Conservation (phyloP, 2,329 filamentous ascomycete genomes). For the Tolypocladium cylindrosporum region DNA sequence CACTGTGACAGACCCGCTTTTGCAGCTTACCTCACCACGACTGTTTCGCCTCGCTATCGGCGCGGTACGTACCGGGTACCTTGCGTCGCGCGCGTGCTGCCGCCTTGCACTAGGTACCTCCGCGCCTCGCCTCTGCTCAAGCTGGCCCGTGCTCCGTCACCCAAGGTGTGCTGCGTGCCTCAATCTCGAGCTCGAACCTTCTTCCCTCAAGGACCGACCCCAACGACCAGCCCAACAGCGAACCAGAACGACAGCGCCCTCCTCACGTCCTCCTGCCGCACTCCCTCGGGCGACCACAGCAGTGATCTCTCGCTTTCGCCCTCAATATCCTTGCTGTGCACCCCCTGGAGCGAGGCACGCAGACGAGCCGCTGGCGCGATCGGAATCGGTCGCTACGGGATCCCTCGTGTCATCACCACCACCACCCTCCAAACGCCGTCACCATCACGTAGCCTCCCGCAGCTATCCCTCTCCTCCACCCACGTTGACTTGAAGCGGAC, state of each 20-base stretch:
- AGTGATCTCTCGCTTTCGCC: not conserved
- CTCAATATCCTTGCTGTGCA: not conserved
- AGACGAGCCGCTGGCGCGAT: constrained; percentile 1
- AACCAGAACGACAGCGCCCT: not conserved
- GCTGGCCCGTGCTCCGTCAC: constrained; percentile 8
- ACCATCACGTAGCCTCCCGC: not conserved
- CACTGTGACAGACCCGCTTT: constrained; percentile 5
- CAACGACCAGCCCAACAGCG: constrained; percentile 5
- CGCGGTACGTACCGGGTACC: constrained; percentile 11
- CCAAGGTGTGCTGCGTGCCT: constrained; percentile 10
- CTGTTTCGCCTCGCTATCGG: constrained; percentile 2
- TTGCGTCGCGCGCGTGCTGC: constrained; percentile 1
- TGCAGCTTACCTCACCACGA: constrained; percentile 1
- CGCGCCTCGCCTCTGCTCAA: constrained; percentile 2
- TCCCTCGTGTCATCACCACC: not conserved
- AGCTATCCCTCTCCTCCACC: not conserved
- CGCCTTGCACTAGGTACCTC: constrained; percentile 9
- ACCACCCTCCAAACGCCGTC: not conserved
- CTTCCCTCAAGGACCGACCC: constrained; percentile 12
- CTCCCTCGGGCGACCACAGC: constrained; percentile 3
- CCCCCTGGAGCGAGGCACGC: constrained; percentile 1
- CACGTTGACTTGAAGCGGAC: constrained; percentile 4
- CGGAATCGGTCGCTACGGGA: constrained; percentile 1
- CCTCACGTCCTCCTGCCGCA: constrained; percentile 1
- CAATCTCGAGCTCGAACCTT: constrained; percentile 22